These are phyloP conservation scores for Pichia kudriavzevii DNA, from an alignment of 1,139 yeast species.

Conservation along the genomic window DNA sequence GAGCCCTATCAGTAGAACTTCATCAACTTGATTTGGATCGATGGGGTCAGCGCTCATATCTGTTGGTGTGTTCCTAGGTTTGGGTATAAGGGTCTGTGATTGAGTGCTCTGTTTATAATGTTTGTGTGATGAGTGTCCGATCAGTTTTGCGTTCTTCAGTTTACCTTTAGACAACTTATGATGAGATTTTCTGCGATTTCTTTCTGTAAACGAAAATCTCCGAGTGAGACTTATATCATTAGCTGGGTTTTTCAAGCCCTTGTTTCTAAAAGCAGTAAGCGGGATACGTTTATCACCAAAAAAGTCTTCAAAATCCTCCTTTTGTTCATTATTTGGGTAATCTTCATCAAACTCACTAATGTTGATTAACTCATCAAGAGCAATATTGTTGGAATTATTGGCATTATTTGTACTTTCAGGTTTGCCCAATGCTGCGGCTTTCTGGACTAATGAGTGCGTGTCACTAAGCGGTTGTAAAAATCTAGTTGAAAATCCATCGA, in stretches of 20 bases:
- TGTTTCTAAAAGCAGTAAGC: slow-evolving; percentile 81
- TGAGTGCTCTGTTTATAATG: slow-evolving; percentile 1
- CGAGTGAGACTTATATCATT: slow-evolving; percentile 20
- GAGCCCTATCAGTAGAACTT: slow-evolving; percentile 13
- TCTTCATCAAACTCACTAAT: slow-evolving; percentile 84
- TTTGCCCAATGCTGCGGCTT: slow-evolving; percentile 19
- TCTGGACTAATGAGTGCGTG: slow-evolving; percentile 22
- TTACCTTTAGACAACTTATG: slow-evolving; percentile 9
- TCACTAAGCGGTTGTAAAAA: slow-evolving; percentile 43
- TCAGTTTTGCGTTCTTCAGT: neutral
- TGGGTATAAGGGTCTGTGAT: slow-evolving; percentile 2
- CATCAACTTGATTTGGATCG: slow-evolving; percentile 8
- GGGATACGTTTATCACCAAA: slow-evolving; percentile 61
- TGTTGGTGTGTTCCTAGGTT: slow-evolving; percentile 1
- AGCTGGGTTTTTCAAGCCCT: slow-evolving; percentile 39
- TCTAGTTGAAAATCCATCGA: slow-evolving; percentile 87
- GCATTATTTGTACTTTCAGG: slow-evolving; percentile 1
- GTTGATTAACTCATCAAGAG: slow-evolving; percentile 72
- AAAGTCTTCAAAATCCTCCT: slow-evolving; percentile 31
- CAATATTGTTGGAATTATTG: slow-evolving; percentile 7
- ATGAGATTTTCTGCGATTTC: slow-evolving; percentile 8
- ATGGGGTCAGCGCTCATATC: slow-evolving; percentile 1
- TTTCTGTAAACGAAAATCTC: slow-evolving; percentile 20
- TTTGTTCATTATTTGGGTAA: slow-evolving; percentile 28
- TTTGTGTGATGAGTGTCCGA: neutral